A percentile compares a stretch with the other conserved stretches of the same genome.
These are phyloP conservation scores for Plasmodium yoelii DNA, from an alignment of 169 alveolate species.

Conservation along the genomic window DNA sequence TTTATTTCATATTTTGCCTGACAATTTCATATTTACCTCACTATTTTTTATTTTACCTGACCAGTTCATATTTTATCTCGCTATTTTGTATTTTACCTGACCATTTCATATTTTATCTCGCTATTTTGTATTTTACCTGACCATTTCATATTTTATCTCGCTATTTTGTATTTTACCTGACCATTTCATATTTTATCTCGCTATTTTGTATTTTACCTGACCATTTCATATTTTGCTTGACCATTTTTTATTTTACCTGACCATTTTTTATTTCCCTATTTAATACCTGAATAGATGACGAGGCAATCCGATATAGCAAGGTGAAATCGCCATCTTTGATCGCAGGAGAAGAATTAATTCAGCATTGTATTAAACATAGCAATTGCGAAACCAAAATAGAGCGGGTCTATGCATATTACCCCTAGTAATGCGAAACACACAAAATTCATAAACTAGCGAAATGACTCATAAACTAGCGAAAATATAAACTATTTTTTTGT, in stretches of 20 bases:
- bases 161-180: neutral
- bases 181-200: no score
- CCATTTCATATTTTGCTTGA: neutral
- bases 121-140: no score
- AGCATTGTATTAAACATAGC: slow-evolving; percentile 26
- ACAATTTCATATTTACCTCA: neutral
- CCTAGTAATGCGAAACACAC: slow-evolving; percentile 24
- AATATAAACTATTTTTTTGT: neutral
- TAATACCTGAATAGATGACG: slow-evolving; percentile 16
- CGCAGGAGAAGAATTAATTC: slow-evolving; percentile 41
- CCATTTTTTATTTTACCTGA: neutral
- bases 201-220: no score
- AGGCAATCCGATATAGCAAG: slow-evolving; percentile 24
- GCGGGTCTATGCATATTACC: slow-evolving; percentile 57
- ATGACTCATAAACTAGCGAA: neutral
- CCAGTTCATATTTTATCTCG: neutral
- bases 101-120: neutral
- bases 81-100: neutral
- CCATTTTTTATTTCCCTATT: neutral
- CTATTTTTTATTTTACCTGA: neutral
- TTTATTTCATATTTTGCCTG: no score
- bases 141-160: neutral
- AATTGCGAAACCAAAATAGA: slow-evolving; percentile 61
- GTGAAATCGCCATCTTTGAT: slow-evolving; percentile 14
- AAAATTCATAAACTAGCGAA: neutral